Evolutionary conservation across 345 rosid genomes (phyloP), one percentile per base, ranked within the genome.

Genomic region (Pugionium cornutum): DNA sequence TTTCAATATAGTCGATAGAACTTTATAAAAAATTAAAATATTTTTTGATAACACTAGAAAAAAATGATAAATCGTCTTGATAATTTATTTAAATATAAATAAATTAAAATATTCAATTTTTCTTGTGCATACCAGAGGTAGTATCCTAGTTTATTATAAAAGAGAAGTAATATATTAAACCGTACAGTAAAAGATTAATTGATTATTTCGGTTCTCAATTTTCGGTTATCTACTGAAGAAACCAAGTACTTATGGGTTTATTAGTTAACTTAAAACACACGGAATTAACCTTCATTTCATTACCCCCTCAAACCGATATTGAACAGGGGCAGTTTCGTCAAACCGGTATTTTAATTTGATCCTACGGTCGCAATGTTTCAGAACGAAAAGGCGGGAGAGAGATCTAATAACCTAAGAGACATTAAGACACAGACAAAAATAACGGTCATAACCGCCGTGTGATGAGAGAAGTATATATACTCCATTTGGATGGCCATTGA

Each of bases 381-480:
- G 18, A 18, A 58, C 10, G 65, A 68, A 58, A 67, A 58, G 66
- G 73, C 67, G 67, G 39, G 67, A 51, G 43, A 50, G 34, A 29
- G 6, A 53, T 5, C 36, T 43, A 10, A 18, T 18, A 18, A 45
- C 3, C n/a, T 36, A 41, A 31, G 11, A 53, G 27, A 7, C 5
- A 4, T 6, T 18, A 41, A 25, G 43, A 42, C 45, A 36, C 32
- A 8, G 1, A 6, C 2, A 9, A 5, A 31, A n/a, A 51, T 30
- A 48, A 68, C 66, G 44, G 58, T 68, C 58, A 58, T 49, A 68
- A 68, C 73, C 52, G 66, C 11, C 44, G 51, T 30, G 35, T 41
- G 66, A n/a, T 9, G 7, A 7, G 30, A 3, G 40, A 50, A 60
- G 47, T 60, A 60, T 29, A 59, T 69, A 69, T 49, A 42, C 26